Evolutionary conservation across 345 rosid species (phyloP), one percentile per base, ranked within the genome.

Genomic region (Euphorbia pulcherrima): DNA sequence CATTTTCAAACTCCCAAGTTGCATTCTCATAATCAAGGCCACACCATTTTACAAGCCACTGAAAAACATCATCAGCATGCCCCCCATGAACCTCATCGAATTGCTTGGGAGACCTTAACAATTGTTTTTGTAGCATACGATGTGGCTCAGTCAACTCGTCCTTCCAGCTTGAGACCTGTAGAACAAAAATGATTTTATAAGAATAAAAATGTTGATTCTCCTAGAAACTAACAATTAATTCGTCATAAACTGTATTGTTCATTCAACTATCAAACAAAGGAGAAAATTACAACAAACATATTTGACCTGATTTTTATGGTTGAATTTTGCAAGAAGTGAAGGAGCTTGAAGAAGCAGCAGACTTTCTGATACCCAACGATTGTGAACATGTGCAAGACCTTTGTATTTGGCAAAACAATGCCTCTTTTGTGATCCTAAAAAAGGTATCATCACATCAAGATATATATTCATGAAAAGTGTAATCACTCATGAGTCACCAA

Each of bases 31-130:
- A 86, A 68, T 68, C 83, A 75, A 86, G 90, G 63, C 87, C 79
- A 61, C 51, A 46, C 90, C 90, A 86, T 69, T 86, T 80, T 54
- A 86, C 90, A 73, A 86, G 86, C 88, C 90, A 86, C 63, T 84
- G 86, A 71, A 29, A 16, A 69, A 56, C 18, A 21, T 57, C 35
- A 21, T 56, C 48, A 27, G 53, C 47, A 68, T 58, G 33, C 27
- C 40, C 73, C 3, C 30, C 16, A 14, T 21, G 53, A 66, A 1
- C 11, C 52, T 67, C 74, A 46, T 47, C 71, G 39, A 20, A 51
- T 58, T 75, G 64, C 71, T 66, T 68, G 27, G 72, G 60, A 48
- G 72, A 60, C n/a, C 33, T 20, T 55, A 81, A 33, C 17, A 50
- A 60, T 58, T 79, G 72, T 70, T 74, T 82, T 54, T 64, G 81